Base-by-base conservation (phyloP, 2,329 filamentous ascomycete species). In the Stagonosporopsis chrysanthemi region DNA sequence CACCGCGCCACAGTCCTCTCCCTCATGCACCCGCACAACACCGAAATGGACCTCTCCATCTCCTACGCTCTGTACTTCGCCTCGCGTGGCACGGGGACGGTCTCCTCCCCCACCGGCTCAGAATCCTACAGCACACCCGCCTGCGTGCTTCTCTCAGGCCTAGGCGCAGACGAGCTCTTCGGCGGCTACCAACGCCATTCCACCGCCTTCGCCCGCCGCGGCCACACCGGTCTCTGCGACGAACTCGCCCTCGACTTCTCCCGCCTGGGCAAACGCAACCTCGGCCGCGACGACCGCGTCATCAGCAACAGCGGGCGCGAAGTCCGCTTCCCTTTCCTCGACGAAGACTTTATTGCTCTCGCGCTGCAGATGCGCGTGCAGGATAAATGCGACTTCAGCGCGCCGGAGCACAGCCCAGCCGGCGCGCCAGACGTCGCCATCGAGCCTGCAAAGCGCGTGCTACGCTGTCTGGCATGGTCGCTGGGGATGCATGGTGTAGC, bases 31-130 rank as follows among this genome's bases (percentile, higher is more conserved):
- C 95, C 95, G 0, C 95, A 99, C 76, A 94, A 97, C 65, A 99
- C 95, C 0, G 95, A 99, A 77, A 99, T 99, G 95, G 95, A 99
- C 69, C 82, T 99, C 0, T 99, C 95, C 3, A 99, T 99, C 67
- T 90, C 91, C 0, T 89, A 86, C 66, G 95, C 95, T 0, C 82
- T 99, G n/a, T 98, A 97, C 75, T 99, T 99, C 79, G 92, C 95
- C 6, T 88, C 94, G 0, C 85, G 92, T 36, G 94, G 92, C 0
- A 75, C 79, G 47, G 91, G 89, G 0, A 63, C 74, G 17, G 79
- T 82, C 2, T 14, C 46, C 9, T 17, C 39, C 1, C 14, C 78
- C 78, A 52, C 70, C 63, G 12, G 56, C 65, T 31, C 56, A 11
- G 42, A 65, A 5, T 64, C 73, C 0, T 93, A 92, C 70, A 82